A percentile compares a stretch with the other conserved stretches of the same genome.
These are phyloP conservation scores for Pulicaria dysenterica DNA, from an alignment of 129 eudicot species.

Conservation along the genomic window DNA sequence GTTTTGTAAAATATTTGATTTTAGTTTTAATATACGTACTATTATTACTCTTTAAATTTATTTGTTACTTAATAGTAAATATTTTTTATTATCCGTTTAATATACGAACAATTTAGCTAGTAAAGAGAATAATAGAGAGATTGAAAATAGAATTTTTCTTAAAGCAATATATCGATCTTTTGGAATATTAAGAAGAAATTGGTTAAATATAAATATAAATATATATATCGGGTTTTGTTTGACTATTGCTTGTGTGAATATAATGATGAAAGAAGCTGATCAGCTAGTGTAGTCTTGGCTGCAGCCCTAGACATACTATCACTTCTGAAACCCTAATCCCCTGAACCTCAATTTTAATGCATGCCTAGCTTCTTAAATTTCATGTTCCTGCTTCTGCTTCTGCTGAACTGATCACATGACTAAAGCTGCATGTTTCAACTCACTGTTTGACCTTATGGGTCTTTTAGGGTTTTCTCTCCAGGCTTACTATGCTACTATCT, in stretches of 20 bases:
- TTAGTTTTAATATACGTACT: too few species aligned
- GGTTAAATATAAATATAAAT: too few species aligned
- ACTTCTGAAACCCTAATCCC: constrained; percentile 37
- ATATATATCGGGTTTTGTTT: neutral
- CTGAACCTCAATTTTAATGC: constrained; percentile 31
- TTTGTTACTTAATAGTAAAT: too few species aligned
- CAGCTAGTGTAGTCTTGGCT: constrained; percentile 19
- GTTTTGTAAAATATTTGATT: too few species aligned
- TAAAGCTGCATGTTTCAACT: constrained; percentile 30
- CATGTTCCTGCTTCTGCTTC: constrained; percentile 21
- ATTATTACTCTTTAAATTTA: too few species aligned
- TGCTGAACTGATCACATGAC: constrained; percentile 34
- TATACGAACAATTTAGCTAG: too few species aligned
- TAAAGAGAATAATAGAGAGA: too few species aligned
- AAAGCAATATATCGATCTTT: neutral
- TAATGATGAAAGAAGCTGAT: constrained; percentile 13
- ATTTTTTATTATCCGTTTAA: too few species aligned
- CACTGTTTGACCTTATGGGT: constrained; percentile 40
- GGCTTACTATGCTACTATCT: constrained; percentile 6
- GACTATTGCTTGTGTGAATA: constrained; percentile 10
- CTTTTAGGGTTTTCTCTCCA: constrained; percentile 38
- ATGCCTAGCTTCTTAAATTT: constrained; percentile 23
- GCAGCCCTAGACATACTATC: constrained; percentile 35
- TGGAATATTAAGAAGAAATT: neutral
- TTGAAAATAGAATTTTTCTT: too few species aligned